These are phyloP conservation scores for Fusarium irregulare DNA, from an alignment of 2,329 filamentous ascomycete species.

Conservation along the genomic window DNA sequence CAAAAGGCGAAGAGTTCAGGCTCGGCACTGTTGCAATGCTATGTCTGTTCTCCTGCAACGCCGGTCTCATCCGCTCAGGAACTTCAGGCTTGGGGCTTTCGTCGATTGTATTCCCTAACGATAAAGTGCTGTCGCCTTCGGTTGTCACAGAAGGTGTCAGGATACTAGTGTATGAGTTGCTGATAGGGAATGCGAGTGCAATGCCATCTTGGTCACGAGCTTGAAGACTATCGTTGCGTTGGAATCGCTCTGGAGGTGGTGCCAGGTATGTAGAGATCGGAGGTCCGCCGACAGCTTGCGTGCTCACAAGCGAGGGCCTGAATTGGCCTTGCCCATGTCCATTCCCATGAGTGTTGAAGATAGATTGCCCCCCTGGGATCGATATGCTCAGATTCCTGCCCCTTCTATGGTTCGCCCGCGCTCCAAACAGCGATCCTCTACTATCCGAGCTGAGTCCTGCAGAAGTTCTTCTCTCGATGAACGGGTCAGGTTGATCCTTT, in stretches of 20 bases:
- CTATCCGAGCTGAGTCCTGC: slow-evolving; percentile 7
- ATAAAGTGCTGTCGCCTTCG: slow-evolving; percentile 32
- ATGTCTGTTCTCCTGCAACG: slow-evolving; percentile 24
- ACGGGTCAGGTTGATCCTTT: slow-evolving; percentile 49
- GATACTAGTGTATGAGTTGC: slow-evolving; percentile 42
- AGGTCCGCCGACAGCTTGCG: slow-evolving; percentile 39
- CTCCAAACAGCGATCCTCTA: slow-evolving; percentile 34
- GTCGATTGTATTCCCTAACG: slow-evolving; percentile 4
- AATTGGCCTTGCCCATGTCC: slow-evolving; percentile 25
- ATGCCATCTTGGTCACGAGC: slow-evolving; percentile 27
- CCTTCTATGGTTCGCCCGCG: slow-evolving; percentile 29
- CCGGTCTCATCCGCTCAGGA: slow-evolving; percentile 13
- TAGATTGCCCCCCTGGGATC: slow-evolving; percentile 15
- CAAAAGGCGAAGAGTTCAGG: slow-evolving; percentile 49
- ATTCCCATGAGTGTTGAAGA: slow-evolving; percentile 23
- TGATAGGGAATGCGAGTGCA: slow-evolving; percentile 40
- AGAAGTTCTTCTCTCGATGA: slow-evolving; percentile 41
- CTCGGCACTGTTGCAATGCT: slow-evolving; percentile 25
- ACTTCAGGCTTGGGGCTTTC: slow-evolving; percentile 27
- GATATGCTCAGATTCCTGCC: slow-evolving; percentile 41
- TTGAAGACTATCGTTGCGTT: slow-evolving; percentile 22
- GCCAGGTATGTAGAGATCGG: slow-evolving; percentile 32
- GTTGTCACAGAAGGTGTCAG: slow-evolving; percentile 42
- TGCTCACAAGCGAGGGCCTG: slow-evolving; percentile 40
- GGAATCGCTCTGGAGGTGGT: slow-evolving; percentile 33